phyloP scores from a whole-genome alignment of 106 monocot genomes.

The Alisma plantagoaquatica region DNA sequence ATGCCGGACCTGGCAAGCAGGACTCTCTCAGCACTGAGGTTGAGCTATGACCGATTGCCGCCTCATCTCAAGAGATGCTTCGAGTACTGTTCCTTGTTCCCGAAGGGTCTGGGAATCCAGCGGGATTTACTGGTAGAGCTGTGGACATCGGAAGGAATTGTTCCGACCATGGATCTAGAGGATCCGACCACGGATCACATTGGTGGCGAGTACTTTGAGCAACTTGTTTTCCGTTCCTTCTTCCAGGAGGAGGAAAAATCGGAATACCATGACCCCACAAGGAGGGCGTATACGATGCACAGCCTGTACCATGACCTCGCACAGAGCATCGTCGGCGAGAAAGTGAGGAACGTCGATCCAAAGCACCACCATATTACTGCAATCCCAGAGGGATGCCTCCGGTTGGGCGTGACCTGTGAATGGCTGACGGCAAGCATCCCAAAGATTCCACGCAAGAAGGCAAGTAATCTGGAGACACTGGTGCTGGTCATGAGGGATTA shows the following conservation, averaged over 20 bases:
- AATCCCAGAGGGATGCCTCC: neutral
- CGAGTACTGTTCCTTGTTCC: conserved; percentile 5
- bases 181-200: too few relatives aligned
- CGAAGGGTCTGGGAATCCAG: neutral
- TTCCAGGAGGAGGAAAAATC: too few relatives aligned
- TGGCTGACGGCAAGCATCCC: neutral
- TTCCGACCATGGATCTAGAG: too few relatives aligned
- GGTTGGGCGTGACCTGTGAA: neutral
- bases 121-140: neutral
- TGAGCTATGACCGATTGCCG: conserved; percentile 6
- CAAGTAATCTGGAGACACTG: conserved; percentile 1
- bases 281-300: conserved; percentile 5
- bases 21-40: conserved; percentile 2
- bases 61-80: conserved; percentile 3
- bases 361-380: too few relatives aligned
- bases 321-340: neutral
- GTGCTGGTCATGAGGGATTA: neutral
- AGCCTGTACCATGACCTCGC: conserved; percentile 4
- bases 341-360: too few relatives aligned
- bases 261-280: too few relatives aligned
- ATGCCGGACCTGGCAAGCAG: neutral
- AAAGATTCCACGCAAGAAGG: neutral
- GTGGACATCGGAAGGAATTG: neutral
- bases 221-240: too few relatives aligned
- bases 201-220: too few relatives aligned